Percentiles rank a stretch among this genome's conserved stretches.
phyloP scores from a whole-genome alignment of 257 asterid genomes.

The Fraxinus quadrangulata region DNA sequence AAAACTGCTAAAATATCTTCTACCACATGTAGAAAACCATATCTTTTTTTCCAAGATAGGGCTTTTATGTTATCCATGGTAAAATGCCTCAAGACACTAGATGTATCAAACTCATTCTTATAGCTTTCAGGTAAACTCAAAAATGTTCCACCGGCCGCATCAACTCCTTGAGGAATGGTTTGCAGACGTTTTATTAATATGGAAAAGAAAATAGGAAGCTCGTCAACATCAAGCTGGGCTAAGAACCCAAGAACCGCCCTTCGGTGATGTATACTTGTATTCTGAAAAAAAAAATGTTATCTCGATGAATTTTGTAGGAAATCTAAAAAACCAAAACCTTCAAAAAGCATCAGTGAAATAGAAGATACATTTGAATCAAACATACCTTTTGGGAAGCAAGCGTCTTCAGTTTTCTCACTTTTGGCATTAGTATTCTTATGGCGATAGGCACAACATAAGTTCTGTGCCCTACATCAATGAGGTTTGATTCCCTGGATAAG shows the following conservation, averaged over 20 bases:
- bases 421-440: slow-evolving; percentile 69
- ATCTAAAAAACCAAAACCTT: slow-evolving; percentile 19
- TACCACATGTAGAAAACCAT: slow-evolving; percentile 78
- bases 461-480: slow-evolving; percentile 69
- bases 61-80: slow-evolving; percentile 48
- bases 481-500: slow-evolving; percentile 62
- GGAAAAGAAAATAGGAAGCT: slow-evolving; percentile 83
- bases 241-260: slow-evolving; percentile 83
- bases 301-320: slow-evolving; percentile 18
- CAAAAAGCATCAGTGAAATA: background rate
- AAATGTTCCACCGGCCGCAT: slow-evolving; percentile 30
- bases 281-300: slow-evolving; percentile 46
- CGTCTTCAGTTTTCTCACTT: slow-evolving; percentile 76
- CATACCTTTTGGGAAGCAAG: slow-evolving; percentile 81
- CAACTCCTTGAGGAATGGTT: slow-evolving; percentile 45
- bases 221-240: slow-evolving; percentile 77
- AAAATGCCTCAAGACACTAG: slow-evolving; percentile 57
- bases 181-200: slow-evolving; percentile 68
- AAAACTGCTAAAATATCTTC: slow-evolving; percentile 78
- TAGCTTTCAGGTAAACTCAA: slow-evolving; percentile 36
- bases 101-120: slow-evolving; percentile 38
- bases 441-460: slow-evolving; percentile 67
- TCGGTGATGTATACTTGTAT: slow-evolving; percentile 66
- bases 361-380: slow-evolving; percentile 2
- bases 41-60: slow-evolving; percentile 76